Evolutionary conservation across 345 rosid genomes (phyloP), one percentile per base, ranked within the genome.

Genomic region (Salix suchowensis): DNA sequence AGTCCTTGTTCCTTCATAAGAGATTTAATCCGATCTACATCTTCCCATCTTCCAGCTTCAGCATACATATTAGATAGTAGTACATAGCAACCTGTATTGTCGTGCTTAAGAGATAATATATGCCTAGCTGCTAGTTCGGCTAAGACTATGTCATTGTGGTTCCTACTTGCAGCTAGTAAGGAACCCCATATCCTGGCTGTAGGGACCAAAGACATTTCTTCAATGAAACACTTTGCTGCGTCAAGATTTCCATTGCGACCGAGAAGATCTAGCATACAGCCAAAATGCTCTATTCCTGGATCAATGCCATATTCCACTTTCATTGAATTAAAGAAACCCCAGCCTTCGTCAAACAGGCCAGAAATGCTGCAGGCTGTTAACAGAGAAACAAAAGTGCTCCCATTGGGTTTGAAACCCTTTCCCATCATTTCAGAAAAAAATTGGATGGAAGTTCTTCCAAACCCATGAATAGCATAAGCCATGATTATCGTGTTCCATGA

Each of bases 121-220:
- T 81, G 81, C 68, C 79, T 84, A 23, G 78, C 82, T 37, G 91
- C 94, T 68, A 76, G 80, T 83, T 93, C 95, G 44, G 95, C 97
- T 66, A 86, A 73, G 39, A 46, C 84, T 67, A 86, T 76, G 78
- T 91, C 82, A 0, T 76, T 81, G 23, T 83, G 82, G 74, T 87
- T 89, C 80, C 90, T 88, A 74, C 94, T 87, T 76, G 97, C 92
- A 60, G 89, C 80, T 40, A 94, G 80, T 71, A 92, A 77, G 28
- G 98, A 91, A 73, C 96, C 96, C 96, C 98, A 92, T 81, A 88
- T 88, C 81, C 91, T 82, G 39, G 91, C 88, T 19, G 87, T 85
- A 67, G 93, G 92, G 39, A 71, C 36, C 71, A 90, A 74, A n/a
- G 91, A 87, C 88, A 89, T 85, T 68, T 85, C 88, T 79, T 84